Evolutionary conservation across 169 alveolate genomes (phyloP).

Genomic region (Prorocentrum cordatum): DNA sequence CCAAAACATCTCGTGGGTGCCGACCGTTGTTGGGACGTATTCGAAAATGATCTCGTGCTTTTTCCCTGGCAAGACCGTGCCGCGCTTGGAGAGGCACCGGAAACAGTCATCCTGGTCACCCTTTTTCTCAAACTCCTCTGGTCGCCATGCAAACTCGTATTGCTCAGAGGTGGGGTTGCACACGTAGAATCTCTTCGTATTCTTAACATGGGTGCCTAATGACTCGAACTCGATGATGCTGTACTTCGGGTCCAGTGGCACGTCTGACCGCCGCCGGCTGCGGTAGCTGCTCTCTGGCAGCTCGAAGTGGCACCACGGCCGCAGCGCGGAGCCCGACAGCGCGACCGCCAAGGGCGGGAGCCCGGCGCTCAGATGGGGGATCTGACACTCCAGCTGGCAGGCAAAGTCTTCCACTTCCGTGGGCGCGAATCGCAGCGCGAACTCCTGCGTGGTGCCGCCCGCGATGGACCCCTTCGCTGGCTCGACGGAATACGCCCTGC

Average conservation of each 20-base stretch:
- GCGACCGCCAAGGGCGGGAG: constrained; percentile 1
- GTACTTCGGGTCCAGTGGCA: constrained; percentile 75
- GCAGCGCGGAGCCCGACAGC: constrained; percentile 42
- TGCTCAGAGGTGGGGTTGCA: constrained; percentile 88
- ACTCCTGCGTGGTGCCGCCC: constrained; percentile 47
- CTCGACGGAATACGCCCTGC: neutral
- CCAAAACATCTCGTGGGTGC: constrained; percentile 87
- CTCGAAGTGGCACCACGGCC: constrained; percentile 73
- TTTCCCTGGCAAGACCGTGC: constrained; percentile 85
- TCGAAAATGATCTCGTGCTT: constrained; percentile 87
- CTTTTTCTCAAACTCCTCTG: constrained; percentile 75
- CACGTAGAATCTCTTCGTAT: constrained; percentile 85
- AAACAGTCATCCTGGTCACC: constrained; percentile 75
- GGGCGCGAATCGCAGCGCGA: constrained; percentile 72
- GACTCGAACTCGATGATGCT: constrained; percentile 85
- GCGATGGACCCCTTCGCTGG: constrained; percentile 24
- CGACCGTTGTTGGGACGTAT: constrained; percentile 83
- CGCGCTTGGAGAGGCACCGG: constrained; percentile 84
- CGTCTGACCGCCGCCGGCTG: constrained; percentile 12
- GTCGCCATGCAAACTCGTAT: constrained; percentile 88
- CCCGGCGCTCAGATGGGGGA: neutral
- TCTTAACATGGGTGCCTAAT: constrained; percentile 85
- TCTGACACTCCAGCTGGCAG: neutral
- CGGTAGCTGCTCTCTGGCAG: constrained; percentile 43
- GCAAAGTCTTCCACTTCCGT: constrained; percentile 71